phyloP scores from a whole-genome alignment of 2,329 filamentous ascomycete genomes.

The Fusarium sulawesiense region DNA sequence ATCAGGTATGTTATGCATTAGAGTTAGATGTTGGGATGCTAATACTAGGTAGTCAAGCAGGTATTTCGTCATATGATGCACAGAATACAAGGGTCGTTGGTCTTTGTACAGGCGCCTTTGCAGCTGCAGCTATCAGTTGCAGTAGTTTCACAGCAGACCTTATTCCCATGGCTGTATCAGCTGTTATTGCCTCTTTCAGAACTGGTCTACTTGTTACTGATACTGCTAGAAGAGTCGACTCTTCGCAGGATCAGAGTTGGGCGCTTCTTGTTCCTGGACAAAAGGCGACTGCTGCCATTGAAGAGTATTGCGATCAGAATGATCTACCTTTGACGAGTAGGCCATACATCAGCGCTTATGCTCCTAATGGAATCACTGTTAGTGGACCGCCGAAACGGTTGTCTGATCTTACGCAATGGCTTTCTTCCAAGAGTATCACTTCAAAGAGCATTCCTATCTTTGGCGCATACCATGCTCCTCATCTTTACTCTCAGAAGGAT shows the following conservation, averaged over 20 bases:
- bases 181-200: constrained; percentile 30
- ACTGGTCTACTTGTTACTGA: constrained; percentile 34
- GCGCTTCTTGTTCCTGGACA: constrained; percentile 32
- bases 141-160: constrained; percentile 36
- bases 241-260: constrained; percentile 26
- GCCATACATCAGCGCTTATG: constrained; percentile 40
- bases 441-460: constrained; percentile 33
- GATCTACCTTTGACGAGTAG: constrained; percentile 25
- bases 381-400: constrained; percentile 35
- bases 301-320: constrained; percentile 4
- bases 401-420: constrained; percentile 10
- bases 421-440: constrained; percentile 7
- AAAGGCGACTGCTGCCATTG: constrained; percentile 2
- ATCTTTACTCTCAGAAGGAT: constrained; percentile 32
- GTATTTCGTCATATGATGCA: constrained; percentile 31
- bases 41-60: constrained; percentile 4
- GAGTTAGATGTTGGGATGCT: neutral
- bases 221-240: constrained; percentile 18
- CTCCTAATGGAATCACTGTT: constrained; percentile 32
- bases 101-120: constrained; percentile 39
- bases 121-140: constrained; percentile 37
- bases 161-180: constrained; percentile 29
- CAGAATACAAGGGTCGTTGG: constrained; percentile 31
- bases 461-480: constrained; percentile 37
- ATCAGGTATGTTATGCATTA: constrained; percentile 16